Evolutionary conservation across 83 land plant species (phyloP).

Genomic region (Picea abies): DNA sequence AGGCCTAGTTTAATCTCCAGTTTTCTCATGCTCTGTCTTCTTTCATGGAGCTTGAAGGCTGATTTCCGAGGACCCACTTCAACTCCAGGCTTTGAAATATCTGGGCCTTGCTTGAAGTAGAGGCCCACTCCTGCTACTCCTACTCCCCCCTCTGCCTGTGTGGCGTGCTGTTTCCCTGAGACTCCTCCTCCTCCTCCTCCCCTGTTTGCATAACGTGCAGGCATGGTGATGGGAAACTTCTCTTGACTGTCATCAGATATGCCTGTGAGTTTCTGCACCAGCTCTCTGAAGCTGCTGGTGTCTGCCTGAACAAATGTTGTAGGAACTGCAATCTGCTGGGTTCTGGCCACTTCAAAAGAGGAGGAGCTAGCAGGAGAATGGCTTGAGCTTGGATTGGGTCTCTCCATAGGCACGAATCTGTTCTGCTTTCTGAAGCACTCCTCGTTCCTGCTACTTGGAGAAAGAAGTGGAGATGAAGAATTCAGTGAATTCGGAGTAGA

Average conservation of each 20-base stretch:
- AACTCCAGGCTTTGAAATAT: slow-evolving; percentile 1
- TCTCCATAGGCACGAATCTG: no score
- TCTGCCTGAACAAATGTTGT: slow-evolving; percentile 10
- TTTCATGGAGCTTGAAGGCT: slow-evolving; percentile 32
- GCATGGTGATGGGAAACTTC: slow-evolving; percentile 34
- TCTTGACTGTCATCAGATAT: slow-evolving; percentile 27
- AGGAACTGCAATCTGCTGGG: slow-evolving; percentile 4
- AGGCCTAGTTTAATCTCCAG: slow-evolving; percentile 31
- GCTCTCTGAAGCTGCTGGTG: slow-evolving; percentile 5
- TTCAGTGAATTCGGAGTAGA: no score
- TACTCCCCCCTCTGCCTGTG: not conserved
- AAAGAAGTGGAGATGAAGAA: no score
- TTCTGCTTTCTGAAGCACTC: no score
- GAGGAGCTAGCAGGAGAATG: no score
- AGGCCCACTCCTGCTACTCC: not conserved
- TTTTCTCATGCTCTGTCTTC: slow-evolving; percentile 28
- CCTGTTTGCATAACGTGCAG: slow-evolving; percentile 7
- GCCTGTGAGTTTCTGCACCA: slow-evolving; percentile 25
- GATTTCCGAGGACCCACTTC: slow-evolving; percentile 26
- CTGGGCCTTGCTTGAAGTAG: not conserved
- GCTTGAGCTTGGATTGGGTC: no score
- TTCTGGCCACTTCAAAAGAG: not conserved
- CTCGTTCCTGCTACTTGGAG: no score
- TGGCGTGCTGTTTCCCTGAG: not conserved
- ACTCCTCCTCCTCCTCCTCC: not conserved